Evolutionary conservation across 495 filamentous ascomycete species (phyloP), one percentile per base, ranked within the genome.

Genomic region (Articulospora tetracladia): DNA sequence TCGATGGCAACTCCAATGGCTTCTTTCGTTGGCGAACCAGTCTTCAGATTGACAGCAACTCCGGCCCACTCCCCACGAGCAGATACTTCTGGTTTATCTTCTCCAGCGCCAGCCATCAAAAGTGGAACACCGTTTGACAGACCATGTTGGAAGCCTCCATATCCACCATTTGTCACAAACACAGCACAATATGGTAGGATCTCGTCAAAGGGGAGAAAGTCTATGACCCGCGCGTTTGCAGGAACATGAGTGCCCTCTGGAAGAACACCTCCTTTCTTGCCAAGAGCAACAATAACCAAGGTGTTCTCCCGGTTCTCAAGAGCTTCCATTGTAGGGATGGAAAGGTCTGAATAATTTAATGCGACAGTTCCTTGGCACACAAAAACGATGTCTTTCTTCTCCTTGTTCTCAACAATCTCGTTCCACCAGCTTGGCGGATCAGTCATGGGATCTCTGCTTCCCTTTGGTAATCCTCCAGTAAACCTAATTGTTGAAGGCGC

Each of bases 141-240:
- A 50, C 60, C 62, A 55, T 72, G 72, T 55, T 64, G 60, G 30
- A 74, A 70, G 0, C 59, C 67, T 27, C 73, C 73, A 44, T 73
- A 74, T 0, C 70, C 68, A 1, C 68, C 72, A 30, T 73, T 74
- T 17, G 66, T 69, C 10, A 75, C 57, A 59, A 77, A 70, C 15
- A 75, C 71, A 30, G 65, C 61, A 3, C 57, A 63, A 50, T 68
- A 55, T 27, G 61, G 52, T 6, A 74, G 64, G 2, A 73, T 51
- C 15, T 66, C 62, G 50, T 72, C 70, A 50, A 68, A 76, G n/a
- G 74, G 74, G n/a, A 76, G 58, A 51, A 64, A 75, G 46, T 75
- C 70, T 8, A 58, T 63, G 0, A 75, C 65, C 19, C 61, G 50
- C 23, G 66, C 54, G 53, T 74, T 72, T 12, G 10, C 23, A 10